phyloP scores from a whole-genome alignment of 2,329 filamentous ascomycete species.

The Epichloe coenophiala region DNA sequence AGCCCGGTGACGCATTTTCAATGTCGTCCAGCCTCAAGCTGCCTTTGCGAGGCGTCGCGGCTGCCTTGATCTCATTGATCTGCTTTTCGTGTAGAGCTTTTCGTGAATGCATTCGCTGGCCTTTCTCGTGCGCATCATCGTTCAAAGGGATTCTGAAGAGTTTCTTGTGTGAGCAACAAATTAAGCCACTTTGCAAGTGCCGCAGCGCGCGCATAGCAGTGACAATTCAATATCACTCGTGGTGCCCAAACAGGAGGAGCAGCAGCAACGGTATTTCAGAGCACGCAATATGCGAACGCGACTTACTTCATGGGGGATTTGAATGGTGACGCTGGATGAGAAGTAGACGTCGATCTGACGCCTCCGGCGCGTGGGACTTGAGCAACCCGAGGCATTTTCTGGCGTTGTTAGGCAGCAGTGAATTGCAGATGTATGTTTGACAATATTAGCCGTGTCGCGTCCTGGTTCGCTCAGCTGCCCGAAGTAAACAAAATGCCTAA shows the following conservation, averaged over 20 bases:
- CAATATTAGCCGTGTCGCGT: constrained; percentile 4
- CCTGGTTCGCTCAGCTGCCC: constrained; percentile 4
- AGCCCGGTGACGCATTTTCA: constrained; percentile 41
- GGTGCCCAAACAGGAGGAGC: background rate
- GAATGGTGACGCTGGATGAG: constrained; percentile 36
- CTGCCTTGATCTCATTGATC: constrained; percentile 73
- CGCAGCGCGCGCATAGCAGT: background rate
- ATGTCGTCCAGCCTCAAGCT: constrained; percentile 44
- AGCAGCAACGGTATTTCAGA: background rate
- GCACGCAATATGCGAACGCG: background rate
- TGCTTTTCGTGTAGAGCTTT: constrained; percentile 82
- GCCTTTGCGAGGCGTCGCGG: constrained; percentile 54
- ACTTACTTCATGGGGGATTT: constrained; percentile 45
- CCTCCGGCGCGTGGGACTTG: constrained; percentile 37
- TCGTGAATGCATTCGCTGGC: constrained; percentile 71
- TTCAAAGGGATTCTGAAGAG: constrained; percentile 73
- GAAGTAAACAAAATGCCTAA: constrained; percentile 10
- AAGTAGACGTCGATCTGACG: constrained; percentile 33
- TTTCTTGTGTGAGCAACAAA: constrained; percentile 1
- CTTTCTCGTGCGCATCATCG: constrained; percentile 88
- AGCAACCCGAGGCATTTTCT: constrained; percentile 44
- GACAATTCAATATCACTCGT: background rate
- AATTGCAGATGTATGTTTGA: constrained; percentile 2
- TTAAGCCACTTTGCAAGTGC: background rate
- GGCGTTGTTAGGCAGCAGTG: constrained; percentile 3